Base-by-base conservation (phyloP, 257 asterid genomes). In the Gentiana straminea region DNA sequence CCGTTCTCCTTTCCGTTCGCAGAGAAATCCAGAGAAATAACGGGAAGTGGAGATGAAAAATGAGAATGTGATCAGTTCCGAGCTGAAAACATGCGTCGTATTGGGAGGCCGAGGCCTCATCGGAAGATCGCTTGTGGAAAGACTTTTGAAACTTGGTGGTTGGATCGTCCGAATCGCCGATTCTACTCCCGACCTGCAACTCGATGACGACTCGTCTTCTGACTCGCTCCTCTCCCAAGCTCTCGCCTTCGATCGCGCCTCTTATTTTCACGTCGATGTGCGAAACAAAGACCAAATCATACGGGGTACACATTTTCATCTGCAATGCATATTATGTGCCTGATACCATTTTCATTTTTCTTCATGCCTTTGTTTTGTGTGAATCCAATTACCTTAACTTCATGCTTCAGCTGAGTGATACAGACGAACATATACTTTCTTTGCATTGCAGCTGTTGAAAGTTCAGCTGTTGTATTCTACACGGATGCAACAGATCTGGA, bases 81-180 rank as follows among this genome's bases (percentile, higher is more conserved):
- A 61, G 60, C 52, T 69, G 57, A 75, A 75, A 65, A 77, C 81
- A 3, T 89, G 95, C 67, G 80, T 79, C 37, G 97, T 89, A 3
- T 73, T 89, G 66, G 95, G 97, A 15, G 97, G 95, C 57, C 75
- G 94, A 64, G 86, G 97, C 49, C 73, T 83, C 67, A 60, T 85
- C 11, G 97, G 97, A 58, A 84, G 91, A 69, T 73, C 80, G 13
- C 73, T 89, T 74, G 97, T 89, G 54, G 78, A 68, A 54, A 77
- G 81, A 84, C 84, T 89, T 61, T 73, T 89, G 79, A 71, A 58
- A 66, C 73, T 83, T 60, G 94, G 81, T 36, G 69, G 73, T 60
- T 89, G 97, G 97, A 74, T 68, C 76, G 95, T 89, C 62, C 79
- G 91, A 66, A 79, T 89, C 47, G 86, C 86, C 58, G 97, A 85